A percentile compares a stretch with the other conserved stretches of the same genome.
phyloP scores from a whole-genome alignment of 108 stramenopile genomes.

The Chaetoceros tenuissimus region DNA sequence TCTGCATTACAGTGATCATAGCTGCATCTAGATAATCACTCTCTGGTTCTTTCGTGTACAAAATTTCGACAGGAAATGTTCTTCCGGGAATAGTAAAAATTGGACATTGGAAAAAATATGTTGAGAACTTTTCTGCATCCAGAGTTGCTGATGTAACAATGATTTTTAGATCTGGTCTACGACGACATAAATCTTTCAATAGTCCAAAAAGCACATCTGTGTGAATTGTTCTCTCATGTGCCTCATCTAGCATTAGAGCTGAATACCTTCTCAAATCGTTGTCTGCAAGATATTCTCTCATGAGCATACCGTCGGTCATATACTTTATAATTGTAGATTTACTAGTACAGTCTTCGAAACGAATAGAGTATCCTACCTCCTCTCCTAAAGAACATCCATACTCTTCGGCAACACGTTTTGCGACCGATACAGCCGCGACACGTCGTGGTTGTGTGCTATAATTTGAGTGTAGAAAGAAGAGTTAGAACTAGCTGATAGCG shows the following conservation, averaged over 20 bases:
- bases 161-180: conserved; percentile 87
- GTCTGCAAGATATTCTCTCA: conserved; percentile 93
- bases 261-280: conserved; percentile 82
- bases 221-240: conserved; percentile 98
- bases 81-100: conserved; percentile 98
- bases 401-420: conserved; percentile 99
- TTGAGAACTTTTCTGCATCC: conserved; percentile 96
- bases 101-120: conserved; percentile 92
- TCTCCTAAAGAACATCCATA: conserved; percentile 90
- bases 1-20: conserved; percentile 97
- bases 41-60: conserved; percentile 97
- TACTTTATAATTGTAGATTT: conserved; percentile 93
- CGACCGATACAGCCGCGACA: conserved; percentile 96
- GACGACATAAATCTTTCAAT: conserved; percentile 84
- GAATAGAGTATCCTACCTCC: conserved; percentile 96
- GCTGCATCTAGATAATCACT: conserved; percentile 94
- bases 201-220: conserved; percentile 98
- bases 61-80: conserved; percentile 94
- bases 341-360: conserved; percentile 97
- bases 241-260: conserved; percentile 92
- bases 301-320: conserved; percentile 99
- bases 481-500: no score
- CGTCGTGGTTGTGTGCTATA: conserved; percentile 98
- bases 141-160: conserved; percentile 95
- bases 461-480: no score